Conservation (phyloP, 768 basidiomycete genomes). For the Naganishia friedmannii region DNA sequence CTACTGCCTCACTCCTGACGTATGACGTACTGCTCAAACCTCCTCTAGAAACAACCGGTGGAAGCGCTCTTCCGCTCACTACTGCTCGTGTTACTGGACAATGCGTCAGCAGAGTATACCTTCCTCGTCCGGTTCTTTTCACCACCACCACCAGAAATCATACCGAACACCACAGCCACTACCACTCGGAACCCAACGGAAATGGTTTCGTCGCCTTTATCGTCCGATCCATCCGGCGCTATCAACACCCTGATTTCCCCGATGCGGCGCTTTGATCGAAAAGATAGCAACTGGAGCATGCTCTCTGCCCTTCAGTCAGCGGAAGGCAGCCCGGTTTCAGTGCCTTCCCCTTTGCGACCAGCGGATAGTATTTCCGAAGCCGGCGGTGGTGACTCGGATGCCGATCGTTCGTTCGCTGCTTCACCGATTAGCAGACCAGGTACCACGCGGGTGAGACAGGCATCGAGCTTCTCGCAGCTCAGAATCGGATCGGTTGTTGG, state of each 20-base stretch:
- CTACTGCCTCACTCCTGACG: conserved; percentile 5
- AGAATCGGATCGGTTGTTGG: conserved; percentile 20
- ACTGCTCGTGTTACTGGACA: conserved; percentile 87
- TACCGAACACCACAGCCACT: background rate
- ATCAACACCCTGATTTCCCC: background rate
- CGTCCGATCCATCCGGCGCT: background rate
- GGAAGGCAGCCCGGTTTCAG: conserved; percentile 2
- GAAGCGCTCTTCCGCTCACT: conserved; percentile 83
- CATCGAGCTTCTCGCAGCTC: background rate
- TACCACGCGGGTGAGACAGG: background rate
- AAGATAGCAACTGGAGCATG: conserved; percentile 19
- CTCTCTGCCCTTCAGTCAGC: conserved; percentile 8
- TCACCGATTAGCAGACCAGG: conserved; percentile 5
- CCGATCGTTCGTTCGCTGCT: background rate
- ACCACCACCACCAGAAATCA: conserved; percentile 14
- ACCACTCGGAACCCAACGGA: background rate
- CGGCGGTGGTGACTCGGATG: background rate
- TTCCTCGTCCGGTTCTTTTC: conserved; percentile 84
- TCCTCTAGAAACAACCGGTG: conserved; percentile 67
- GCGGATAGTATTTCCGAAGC: conserved; percentile 22
- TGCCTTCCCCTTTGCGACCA: conserved; percentile 1
- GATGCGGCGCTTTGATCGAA: conserved; percentile 1
- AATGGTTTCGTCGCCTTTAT: background rate
- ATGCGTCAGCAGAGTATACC: conserved; percentile 84
- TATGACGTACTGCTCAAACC: background rate